Evolutionary conservation across 140 eudicot species (phyloP).

Genomic region (Senecio squalidus): DNA sequence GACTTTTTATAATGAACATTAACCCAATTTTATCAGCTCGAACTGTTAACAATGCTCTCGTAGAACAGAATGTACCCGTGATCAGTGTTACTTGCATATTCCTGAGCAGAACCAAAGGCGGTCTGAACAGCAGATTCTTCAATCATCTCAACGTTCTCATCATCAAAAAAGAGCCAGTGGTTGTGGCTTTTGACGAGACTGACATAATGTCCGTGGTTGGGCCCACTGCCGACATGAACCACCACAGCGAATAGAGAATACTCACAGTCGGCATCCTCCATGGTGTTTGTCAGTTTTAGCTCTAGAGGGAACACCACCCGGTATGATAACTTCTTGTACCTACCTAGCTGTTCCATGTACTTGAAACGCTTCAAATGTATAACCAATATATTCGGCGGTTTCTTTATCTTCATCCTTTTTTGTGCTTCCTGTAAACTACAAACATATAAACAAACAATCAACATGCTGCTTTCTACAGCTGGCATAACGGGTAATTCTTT

Average conservation of each 20-base stretch:
- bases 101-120: slow-evolving; percentile 90
- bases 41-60: slow-evolving; percentile 48
- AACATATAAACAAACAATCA: neutral
- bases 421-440: slow-evolving; percentile 87
- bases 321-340: slow-evolving; percentile 69
- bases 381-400: slow-evolving; percentile 74
- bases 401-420: slow-evolving; percentile 83
- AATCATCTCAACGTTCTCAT: slow-evolving; percentile 88
- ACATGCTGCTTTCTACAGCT: too few species aligned
- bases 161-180: slow-evolving; percentile 92
- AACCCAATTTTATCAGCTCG: neutral
- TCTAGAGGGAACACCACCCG: slow-evolving; percentile 78
- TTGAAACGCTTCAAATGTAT: slow-evolving; percentile 81
- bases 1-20: neutral
- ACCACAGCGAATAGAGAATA: slow-evolving; percentile 79
- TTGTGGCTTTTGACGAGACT: slow-evolving; percentile 93
- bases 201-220: slow-evolving; percentile 87
- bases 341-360: slow-evolving; percentile 77
- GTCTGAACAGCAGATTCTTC: slow-evolving; percentile 95
- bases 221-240: slow-evolving; percentile 88
- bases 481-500: too few species aligned
- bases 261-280: slow-evolving; percentile 67
- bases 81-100: slow-evolving; percentile 90
- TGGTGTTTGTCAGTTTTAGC: slow-evolving; percentile 66
- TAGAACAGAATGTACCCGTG: slow-evolving; percentile 92